Conservation (phyloP, 2,329 filamentous ascomycete genomes). For the Aquanectria penicillioides region DNA sequence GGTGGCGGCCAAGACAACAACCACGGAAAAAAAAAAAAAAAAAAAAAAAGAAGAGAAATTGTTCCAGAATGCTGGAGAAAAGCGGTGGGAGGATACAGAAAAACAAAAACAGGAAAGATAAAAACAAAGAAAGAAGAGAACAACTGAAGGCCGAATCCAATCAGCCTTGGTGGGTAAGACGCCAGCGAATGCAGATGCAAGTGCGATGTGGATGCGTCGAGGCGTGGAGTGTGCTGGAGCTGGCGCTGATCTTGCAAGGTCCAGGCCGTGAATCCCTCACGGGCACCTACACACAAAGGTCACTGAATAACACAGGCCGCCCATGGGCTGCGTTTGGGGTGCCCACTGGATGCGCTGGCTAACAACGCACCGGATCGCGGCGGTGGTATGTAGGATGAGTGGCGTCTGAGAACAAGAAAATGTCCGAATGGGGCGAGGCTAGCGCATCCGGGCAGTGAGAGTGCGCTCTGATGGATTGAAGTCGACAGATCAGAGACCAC, state of each 20-base stretch:
- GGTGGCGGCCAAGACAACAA: slow-evolving; percentile 7
- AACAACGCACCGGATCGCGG: slow-evolving; percentile 2
- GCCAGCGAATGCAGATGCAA: neutral
- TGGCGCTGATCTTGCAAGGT: slow-evolving; percentile 17
- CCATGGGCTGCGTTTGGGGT: neutral
- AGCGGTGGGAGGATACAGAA: neutral
- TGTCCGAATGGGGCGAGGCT: slow-evolving; percentile 14
- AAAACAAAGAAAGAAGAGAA: no score
- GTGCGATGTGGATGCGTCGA: neutral
- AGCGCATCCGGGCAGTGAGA: slow-evolving; percentile 4
- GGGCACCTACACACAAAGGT: no score
- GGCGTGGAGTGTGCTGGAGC: slow-evolving; percentile 9
- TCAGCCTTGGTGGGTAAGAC: no score
- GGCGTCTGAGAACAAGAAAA: slow-evolving; percentile 3
- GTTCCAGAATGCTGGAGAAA: slow-evolving; percentile 7
- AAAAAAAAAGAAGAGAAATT: no score
- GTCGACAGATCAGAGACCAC: neutral
- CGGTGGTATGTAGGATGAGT: neutral
- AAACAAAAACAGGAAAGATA: no score
- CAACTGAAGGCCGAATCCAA: no score
- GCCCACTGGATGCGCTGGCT: slow-evolving; percentile 1
- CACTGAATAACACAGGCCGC: no score
- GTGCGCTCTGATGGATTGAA: neutral
- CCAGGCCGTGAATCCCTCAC: slow-evolving; percentile 8
- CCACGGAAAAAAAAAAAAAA: no score